Evolutionary conservation across 352 stramenopile genomes (phyloP).

Genomic region (Phytophthora brassicae): DNA sequence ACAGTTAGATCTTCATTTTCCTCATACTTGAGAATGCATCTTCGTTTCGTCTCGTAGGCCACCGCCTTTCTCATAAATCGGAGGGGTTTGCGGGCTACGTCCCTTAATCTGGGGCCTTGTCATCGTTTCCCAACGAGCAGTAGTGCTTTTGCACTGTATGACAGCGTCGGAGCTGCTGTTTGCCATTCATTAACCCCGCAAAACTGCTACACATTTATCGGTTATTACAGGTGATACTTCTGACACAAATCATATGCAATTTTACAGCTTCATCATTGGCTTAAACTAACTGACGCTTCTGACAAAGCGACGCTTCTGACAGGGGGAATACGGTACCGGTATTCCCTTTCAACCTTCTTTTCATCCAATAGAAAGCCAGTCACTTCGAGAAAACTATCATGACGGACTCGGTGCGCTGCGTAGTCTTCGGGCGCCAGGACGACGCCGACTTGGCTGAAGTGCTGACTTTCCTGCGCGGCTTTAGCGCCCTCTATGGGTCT

Average conservation of each 20-base stretch:
- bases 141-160: no score
- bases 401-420: slow-evolving; percentile 29
- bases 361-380: neutral
- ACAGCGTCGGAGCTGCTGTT: no score
- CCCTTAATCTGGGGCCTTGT: neutral
- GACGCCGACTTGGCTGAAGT: slow-evolving; percentile 32
- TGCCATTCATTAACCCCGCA: no score
- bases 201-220: no score
- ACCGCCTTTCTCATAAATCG: neutral
- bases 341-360: neutral
- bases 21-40: neutral
- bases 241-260: no score
- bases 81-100: neutral
- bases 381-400: neutral
- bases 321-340: no score
- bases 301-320: no score
- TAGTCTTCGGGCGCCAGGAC: slow-evolving; percentile 32
- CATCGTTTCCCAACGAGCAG: no score
- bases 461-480: slow-evolving; percentile 48
- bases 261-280: no score
- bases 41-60: neutral
- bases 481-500: slow-evolving; percentile 58
- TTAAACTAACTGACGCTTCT: no score
- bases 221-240: no score
- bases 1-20: neutral